Evolutionary conservation across 257 asterid genomes (phyloP).

Genomic region (Petrea volubilis): DNA sequence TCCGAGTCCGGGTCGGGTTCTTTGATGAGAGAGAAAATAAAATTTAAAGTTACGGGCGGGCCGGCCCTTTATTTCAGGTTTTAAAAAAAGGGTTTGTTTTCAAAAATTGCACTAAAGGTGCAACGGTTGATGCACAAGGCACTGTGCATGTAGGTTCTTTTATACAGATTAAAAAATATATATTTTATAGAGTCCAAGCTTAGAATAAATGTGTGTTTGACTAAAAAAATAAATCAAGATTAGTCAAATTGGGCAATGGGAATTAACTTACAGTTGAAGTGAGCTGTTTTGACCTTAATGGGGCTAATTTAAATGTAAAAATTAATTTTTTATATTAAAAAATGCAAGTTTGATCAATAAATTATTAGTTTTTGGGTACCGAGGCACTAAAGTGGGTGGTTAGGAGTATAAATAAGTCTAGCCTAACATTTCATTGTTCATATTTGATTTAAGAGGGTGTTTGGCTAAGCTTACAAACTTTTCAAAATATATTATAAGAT

Average conservation of each 20-base stretch:
- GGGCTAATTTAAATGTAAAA: not conserved
- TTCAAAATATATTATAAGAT: too few relatives aligned
- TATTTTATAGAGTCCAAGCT: not conserved
- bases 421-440: not conserved
- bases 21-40: not conserved
- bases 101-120: not conserved
- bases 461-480: too few relatives aligned
- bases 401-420: not conserved
- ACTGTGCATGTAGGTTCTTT: not conserved
- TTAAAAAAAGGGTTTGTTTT: not conserved
- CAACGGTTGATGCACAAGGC: not conserved
- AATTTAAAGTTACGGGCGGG: constrained; percentile 4
- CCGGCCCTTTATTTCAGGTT: not conserved
- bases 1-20: constrained; percentile 28
- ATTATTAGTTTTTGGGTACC: not conserved
- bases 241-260: constrained; percentile 5
- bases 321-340: not conserved
- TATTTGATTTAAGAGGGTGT: too few relatives aligned
- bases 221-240: not conserved
- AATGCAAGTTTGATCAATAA: not conserved
- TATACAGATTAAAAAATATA: not conserved
- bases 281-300: constrained; percentile 5
- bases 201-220: not conserved
- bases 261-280: constrained; percentile 13
- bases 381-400: too few relatives aligned